Evolutionary conservation across 352 stramenopile genomes (phyloP).

Genomic region (Phytophthora fragariae): DNA sequence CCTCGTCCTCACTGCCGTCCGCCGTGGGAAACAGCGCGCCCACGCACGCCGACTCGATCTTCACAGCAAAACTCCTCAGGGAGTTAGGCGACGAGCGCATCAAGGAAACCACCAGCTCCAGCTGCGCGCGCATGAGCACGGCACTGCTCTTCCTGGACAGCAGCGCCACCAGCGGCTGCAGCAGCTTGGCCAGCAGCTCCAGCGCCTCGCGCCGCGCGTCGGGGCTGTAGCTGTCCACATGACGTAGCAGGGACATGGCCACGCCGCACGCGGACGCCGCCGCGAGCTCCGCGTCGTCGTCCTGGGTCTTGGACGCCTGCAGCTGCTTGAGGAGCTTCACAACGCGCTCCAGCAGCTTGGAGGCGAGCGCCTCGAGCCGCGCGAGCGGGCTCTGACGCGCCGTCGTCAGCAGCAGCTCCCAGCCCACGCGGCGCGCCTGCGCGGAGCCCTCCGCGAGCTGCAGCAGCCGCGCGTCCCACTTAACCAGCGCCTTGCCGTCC

Average conservation of each 20-base stretch:
- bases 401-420: slow-evolving; percentile 67
- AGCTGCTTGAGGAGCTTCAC: slow-evolving; percentile 79
- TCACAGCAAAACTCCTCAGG: slow-evolving; percentile 61
- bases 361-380: slow-evolving; percentile 57
- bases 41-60: slow-evolving; percentile 69
- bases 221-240: slow-evolving; percentile 58
- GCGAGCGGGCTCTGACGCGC: slow-evolving; percentile 68
- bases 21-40: slow-evolving; percentile 32
- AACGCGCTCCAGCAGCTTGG: slow-evolving; percentile 70
- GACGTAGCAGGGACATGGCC: slow-evolving; percentile 51
- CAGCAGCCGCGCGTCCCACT: slow-evolving; percentile 73
- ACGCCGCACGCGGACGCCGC: slow-evolving; percentile 55
- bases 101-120: slow-evolving; percentile 59
- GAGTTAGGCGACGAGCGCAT: slow-evolving; percentile 63
- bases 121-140: slow-evolving; percentile 32
- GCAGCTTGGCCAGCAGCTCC: slow-evolving; percentile 68
- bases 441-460: slow-evolving; percentile 54
- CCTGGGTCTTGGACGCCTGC: slow-evolving; percentile 33
- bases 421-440: slow-evolving; percentile 53
- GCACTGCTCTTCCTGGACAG: slow-evolving; percentile 42
- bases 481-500: slow-evolving; percentile 79
- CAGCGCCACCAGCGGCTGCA: slow-evolving; percentile 57
- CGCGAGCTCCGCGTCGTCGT: slow-evolving; percentile 41
- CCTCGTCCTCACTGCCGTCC: slow-evolving; percentile 28
- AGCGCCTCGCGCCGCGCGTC: slow-evolving; percentile 70